Evolutionary conservation across 1,284 basidiomycete genomes (phyloP), one percentile per base, ranked within the genome.

Genomic region (Leccinum holopus): DNA sequence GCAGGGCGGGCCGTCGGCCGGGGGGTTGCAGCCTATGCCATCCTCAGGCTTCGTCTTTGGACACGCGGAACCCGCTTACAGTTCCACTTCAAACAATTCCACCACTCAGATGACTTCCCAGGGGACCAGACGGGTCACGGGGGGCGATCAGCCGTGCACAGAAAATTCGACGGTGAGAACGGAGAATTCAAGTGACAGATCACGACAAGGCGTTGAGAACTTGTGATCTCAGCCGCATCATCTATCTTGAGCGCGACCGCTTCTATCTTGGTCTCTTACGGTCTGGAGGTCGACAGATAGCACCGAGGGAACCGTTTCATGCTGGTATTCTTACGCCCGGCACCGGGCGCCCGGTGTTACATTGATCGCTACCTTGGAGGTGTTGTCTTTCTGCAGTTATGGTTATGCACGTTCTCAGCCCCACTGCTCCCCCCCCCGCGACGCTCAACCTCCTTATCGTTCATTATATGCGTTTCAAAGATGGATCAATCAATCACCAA

Each of bases 271-370:
- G 65, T 57, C 32, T 37, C 21, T 41, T 58, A 32, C 7, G n/a
- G 37, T 44, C 51, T 58, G 54, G 33, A 41, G 33, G 55, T 61
- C 65, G 47, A 57, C 12, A 39, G 54, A 57, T 63, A 49, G 44
- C 28, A 44, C 64, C 56, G 58, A 59, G 60, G 51, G 33, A 58
- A 62, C 58, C 63, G 18, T 66, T 63, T 63, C 61, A 57, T 59
- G 59, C 52, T 61, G 52, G 44, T 55, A 25, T 69, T 49, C 71
- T 67, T 63, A 49, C 56, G 30, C 52, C 62, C 71, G 66, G 69
- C 47, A 33, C 69, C 62, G 68, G 5, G 14, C 25, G 10, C 30
- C 59, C 62, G 69, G 66, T 54, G 51, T 63, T 54, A 59, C 59
- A 57, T 33, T 28, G 60, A 63, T 52, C 54, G 68, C 52, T 63